Evolutionary conservation across 805 yeast species (phyloP).

Genomic region (Barnettozyma pratensis): DNA sequence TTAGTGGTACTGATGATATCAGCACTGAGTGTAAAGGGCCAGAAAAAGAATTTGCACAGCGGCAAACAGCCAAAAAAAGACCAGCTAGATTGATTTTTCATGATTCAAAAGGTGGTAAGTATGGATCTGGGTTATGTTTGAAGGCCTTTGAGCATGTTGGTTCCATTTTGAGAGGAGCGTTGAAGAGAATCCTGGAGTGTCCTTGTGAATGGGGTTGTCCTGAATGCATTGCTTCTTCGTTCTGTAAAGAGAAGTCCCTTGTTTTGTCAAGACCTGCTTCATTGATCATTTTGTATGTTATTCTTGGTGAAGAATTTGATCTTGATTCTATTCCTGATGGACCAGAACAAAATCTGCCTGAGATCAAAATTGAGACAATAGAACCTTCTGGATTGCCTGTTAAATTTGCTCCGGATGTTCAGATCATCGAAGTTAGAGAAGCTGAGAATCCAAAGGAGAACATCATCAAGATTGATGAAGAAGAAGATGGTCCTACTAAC

Average conservation of each 20-base stretch:
- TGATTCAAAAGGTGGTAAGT: constrained; percentile 77
- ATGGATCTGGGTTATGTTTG: constrained; percentile 74
- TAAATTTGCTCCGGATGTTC: constrained; percentile 57
- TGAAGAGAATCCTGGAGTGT: constrained; percentile 57
- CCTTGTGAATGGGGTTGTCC: constrained; percentile 67
- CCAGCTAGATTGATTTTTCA: constrained; percentile 85
- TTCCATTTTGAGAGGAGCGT: constrained; percentile 55
- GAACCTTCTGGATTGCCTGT: constrained; percentile 50
- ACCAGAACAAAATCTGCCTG: constrained; percentile 74
- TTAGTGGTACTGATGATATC: constrained; percentile 72
- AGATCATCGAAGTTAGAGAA: constrained; percentile 37
- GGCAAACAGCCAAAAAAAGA: constrained; percentile 65
- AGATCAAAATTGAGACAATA: constrained; percentile 62
- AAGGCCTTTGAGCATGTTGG: constrained; percentile 79
- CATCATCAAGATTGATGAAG: constrained; percentile 7
- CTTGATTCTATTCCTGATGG: constrained; percentile 51
- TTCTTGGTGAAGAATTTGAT: constrained; percentile 52
- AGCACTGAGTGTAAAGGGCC: constrained; percentile 97
- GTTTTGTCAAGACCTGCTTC: constrained; percentile 91
- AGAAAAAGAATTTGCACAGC: constrained; percentile 83
- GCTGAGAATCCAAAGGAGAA: background rate
- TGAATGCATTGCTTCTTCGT: constrained; percentile 76
- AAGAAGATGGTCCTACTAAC: background rate
- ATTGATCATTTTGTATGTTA: constrained; percentile 53
- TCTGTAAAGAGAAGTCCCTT: constrained; percentile 73